These are phyloP conservation scores for Flaveria linearis DNA, from an alignment of 129 eudicot genomes.

Conservation along the genomic window DNA sequence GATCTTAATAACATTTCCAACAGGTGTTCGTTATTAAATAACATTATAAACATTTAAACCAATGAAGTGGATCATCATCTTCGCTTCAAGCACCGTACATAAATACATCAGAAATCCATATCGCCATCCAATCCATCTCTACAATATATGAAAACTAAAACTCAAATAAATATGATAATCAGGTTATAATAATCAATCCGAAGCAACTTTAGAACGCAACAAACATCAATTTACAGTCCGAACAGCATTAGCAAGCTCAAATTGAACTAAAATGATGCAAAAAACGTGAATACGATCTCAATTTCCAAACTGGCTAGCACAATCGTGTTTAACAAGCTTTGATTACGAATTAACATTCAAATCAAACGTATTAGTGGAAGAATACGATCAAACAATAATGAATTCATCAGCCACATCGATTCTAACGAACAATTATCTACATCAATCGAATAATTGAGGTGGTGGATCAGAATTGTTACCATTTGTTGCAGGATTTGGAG, in stretches of 20 bases:
- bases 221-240: not conserved
- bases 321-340: not conserved
- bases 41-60: not conserved
- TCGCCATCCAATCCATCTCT: not conserved
- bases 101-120: not conserved
- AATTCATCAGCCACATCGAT: not conserved
- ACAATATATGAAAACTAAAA: not conserved
- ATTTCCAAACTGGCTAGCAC: conserved; percentile 4
- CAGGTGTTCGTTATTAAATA: not conserved
- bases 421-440: not conserved
- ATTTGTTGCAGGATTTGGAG: conserved; percentile 6
- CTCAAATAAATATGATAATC: not conserved
- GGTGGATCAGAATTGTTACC: conserved; percentile 12
- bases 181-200: not conserved
- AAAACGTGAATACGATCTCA: conserved; percentile 3
- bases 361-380: not conserved
- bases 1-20: not conserved
- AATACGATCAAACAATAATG: not conserved
- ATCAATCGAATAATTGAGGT: not conserved
- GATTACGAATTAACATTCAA: conserved; percentile 10
- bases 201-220: conserved; percentile 3
- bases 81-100: not conserved
- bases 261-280: not conserved
- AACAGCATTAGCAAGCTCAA: conserved; percentile 6
- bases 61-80: not conserved